Percentiles rank a stretch among this genome's conserved stretches.
Evolutionary conservation across 805 yeast species (phyloP).

Genomic region (Pachysolen tannophilus): DNA sequence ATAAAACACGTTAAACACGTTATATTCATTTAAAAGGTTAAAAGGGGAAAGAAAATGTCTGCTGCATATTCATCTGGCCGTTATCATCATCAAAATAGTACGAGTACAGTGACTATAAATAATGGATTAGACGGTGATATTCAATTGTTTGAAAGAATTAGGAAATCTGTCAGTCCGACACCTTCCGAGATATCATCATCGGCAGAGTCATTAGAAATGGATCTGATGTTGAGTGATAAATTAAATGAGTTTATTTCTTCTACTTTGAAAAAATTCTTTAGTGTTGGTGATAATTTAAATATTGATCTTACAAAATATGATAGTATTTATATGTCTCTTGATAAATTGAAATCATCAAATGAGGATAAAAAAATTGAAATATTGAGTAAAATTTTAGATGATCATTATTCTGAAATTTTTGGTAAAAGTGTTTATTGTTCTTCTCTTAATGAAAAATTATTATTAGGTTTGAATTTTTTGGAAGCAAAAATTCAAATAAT

Average conservation of each 20-base stretch:
- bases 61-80: too few species aligned
- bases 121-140: slow-evolving; percentile 4
- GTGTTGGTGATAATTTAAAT: too few species aligned
- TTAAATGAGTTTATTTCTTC: slow-evolving; percentile 7
- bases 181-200: too few species aligned
- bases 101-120: too few species aligned
- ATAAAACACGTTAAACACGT: too few species aligned
- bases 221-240: slow-evolving; percentile 2
- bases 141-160: slow-evolving; percentile 3
- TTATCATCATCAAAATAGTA: too few species aligned
- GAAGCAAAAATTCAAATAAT: slow-evolving; percentile 25
- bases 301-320: too few species aligned
- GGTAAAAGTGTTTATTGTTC: slow-evolving; percentile 4
- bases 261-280: too few species aligned
- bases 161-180: slow-evolving; percentile 7
- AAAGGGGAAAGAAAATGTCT: too few species aligned
- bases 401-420: slow-evolving; percentile 5
- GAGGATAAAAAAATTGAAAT: slow-evolving; percentile 5
- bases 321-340: slow-evolving; percentile 6
- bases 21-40: too few species aligned
- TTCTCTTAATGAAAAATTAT: slow-evolving; percentile 9
- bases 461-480: slow-evolving; percentile 23
- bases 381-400: slow-evolving; percentile 8
- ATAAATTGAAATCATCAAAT: slow-evolving; percentile 1
- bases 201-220: too few species aligned